phyloP scores from a whole-genome alignment of 768 basidiomycete species.

The Exidia glandulosa region DNA sequence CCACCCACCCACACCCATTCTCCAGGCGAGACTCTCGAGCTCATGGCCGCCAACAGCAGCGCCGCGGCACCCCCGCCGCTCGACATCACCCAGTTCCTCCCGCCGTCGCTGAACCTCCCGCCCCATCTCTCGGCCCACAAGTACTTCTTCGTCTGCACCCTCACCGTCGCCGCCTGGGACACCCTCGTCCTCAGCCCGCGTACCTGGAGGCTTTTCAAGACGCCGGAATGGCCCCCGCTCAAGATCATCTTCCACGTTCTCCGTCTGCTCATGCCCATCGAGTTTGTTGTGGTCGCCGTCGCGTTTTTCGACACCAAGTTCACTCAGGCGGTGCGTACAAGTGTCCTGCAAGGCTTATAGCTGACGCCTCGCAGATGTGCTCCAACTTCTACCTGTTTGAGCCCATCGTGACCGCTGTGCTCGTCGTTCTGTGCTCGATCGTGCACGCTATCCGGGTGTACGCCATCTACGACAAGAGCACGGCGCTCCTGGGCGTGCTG shows the following conservation, averaged over 20 bases:
- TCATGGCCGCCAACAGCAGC: background rate
- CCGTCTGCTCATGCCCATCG: slow-evolving; percentile 64
- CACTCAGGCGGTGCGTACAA: slow-evolving; percentile 35
- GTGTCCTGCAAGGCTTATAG: background rate
- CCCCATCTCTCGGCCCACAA: slow-evolving; percentile 78
- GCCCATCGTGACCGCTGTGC: slow-evolving; percentile 72
- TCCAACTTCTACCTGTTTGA: slow-evolving; percentile 71
- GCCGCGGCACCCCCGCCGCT: background rate
- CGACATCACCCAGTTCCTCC: slow-evolving; percentile 26
- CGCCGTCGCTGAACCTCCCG: slow-evolving; percentile 59
- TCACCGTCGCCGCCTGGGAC: slow-evolving; percentile 86
- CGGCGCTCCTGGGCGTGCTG: slow-evolving; percentile 44
- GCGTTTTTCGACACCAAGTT: slow-evolving; percentile 77
- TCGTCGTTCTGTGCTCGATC: slow-evolving; percentile 64
- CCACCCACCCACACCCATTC: background rate
- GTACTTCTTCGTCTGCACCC: slow-evolving; percentile 81
- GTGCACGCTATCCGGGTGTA: slow-evolving; percentile 71
- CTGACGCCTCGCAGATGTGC: slow-evolving; percentile 34
- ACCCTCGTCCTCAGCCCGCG: slow-evolving; percentile 74
- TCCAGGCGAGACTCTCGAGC: background rate
- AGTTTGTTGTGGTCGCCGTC: slow-evolving; percentile 69
- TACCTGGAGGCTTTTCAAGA: slow-evolving; percentile 58
- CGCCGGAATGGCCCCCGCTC: slow-evolving; percentile 59
- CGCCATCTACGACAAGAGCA: slow-evolving; percentile 64
- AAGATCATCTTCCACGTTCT: slow-evolving; percentile 70